Conservation (phyloP, 1,284 basidiomycete species). For the Irpex lacteus region DNA sequence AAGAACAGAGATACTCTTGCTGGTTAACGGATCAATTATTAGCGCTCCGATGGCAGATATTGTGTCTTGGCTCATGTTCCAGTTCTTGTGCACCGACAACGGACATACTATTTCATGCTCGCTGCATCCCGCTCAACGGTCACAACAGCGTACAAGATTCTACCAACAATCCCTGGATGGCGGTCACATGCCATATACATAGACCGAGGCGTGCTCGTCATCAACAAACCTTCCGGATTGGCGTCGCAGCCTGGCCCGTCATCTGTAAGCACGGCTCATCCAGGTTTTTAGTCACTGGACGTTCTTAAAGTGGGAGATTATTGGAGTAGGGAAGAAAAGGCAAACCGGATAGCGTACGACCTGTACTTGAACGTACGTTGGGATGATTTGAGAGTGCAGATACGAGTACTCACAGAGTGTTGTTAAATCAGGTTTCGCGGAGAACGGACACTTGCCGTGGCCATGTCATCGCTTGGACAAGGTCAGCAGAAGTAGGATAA, state of each 20-base stretch:
- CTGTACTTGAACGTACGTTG: background rate
- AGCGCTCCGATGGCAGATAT: no score
- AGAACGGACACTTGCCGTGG: background rate
- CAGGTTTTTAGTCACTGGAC: no score
- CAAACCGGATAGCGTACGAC: background rate
- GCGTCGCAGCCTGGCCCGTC: background rate
- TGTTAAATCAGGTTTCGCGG: background rate
- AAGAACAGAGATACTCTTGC: no score
- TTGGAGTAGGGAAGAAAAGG: background rate
- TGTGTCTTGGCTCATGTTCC: no score
- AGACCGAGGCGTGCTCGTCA: background rate
- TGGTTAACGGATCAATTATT: no score
- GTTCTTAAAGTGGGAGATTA: background rate
- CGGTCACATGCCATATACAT: background rate
- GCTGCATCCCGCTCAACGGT: no score
- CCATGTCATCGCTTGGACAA: conserved; percentile 62
- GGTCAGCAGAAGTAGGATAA: conserved; percentile 29
- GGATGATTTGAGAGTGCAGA: background rate
- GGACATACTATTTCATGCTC: no score
- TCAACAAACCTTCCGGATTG: conserved; percentile 9
- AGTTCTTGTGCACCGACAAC: no score
- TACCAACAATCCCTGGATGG: no score
- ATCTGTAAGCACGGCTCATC: background rate
- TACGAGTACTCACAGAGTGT: background rate
- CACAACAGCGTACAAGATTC: no score